Evolutionary conservation across 129 eudicot species (phyloP).

Genomic region (Pulicaria dysenterica): DNA sequence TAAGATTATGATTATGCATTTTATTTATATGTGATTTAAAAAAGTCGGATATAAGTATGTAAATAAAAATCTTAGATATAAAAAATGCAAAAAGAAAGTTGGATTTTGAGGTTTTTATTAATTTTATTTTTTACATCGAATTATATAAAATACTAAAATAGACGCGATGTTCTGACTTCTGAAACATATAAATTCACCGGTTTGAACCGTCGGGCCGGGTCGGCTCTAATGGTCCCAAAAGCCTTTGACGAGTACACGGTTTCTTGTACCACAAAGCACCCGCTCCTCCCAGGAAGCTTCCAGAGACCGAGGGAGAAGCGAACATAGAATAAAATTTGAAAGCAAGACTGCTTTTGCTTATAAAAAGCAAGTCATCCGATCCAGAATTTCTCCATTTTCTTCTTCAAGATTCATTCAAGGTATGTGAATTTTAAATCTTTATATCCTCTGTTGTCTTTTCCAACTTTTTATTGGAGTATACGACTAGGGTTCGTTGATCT

Average conservation of each 20-base stretch:
- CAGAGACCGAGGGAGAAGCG: slow-evolving; percentile 29
- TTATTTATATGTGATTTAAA: too few relatives aligned
- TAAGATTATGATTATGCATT: too few relatives aligned
- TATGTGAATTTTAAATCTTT: slow-evolving; percentile 13
- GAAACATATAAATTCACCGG: not conserved
- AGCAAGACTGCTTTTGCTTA: slow-evolving; percentile 9
- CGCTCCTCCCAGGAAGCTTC: slow-evolving; percentile 34
- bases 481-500: slow-evolving; percentile 21
- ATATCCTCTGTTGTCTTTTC: not conserved
- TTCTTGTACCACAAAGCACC: slow-evolving; percentile 19
- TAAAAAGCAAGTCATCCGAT: slow-evolving; percentile 7
- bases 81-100: too few relatives aligned
- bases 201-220: not conserved
- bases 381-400: slow-evolving; percentile 5
- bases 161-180: too few relatives aligned
- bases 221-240: not conserved
- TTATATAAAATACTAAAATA: too few relatives aligned
- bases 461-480: not conserved
- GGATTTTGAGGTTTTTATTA: too few relatives aligned
- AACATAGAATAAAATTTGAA: slow-evolving; percentile 9
- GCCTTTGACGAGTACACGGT: slow-evolving; percentile 23
- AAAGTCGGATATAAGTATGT: too few relatives aligned
- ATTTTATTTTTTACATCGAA: too few relatives aligned
- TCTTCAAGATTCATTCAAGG: slow-evolving; percentile 21
- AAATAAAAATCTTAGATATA: too few relatives aligned